Base-by-base conservation (phyloP, 495 filamentous ascomycete species). In the Melanomma pulvis-pyrius region DNA sequence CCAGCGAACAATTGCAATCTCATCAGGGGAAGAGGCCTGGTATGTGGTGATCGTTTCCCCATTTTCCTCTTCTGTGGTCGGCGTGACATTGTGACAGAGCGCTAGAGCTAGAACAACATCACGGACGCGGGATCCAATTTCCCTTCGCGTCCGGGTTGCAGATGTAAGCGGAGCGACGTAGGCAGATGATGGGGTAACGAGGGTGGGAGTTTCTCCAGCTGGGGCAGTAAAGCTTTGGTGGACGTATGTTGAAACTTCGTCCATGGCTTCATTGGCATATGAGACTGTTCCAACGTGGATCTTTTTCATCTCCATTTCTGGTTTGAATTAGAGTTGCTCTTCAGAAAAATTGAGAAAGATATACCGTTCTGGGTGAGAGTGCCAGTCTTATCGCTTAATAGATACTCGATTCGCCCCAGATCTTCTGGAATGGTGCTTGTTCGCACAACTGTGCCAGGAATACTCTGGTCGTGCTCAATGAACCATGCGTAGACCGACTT, bases 391-490 rank as follows among this genome's bases (percentile, higher is more conserved):
- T 99, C 94, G 63, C 90, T 97, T 15, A 99, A 83, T 12, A 99
- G 82, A 72, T 98, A 99, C 77, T 99, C 94, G 46, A 99, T 93
- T 44, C 94, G 83, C 17, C 94, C 94, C 15, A 99, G 80, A 74
- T 99, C 94, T 75, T 99, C 94, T 0, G 94, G 94, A 47, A 99
- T 99, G 1, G 94, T 99, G 71, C 91, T 96, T 6, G 94, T 99
- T 59, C 94, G 84, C 13, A 99, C 94, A 0, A 99, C 90, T 1
- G 96, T 93, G 5, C 88, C 93, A 1, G 89, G 86, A 32, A 99
- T 98, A 48, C 89, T 93, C 34, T 87, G 81, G 74, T 99, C 94
- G 56, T 87, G 81, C 74, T 99, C 91, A 69, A 99, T 99, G 72
- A 96, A 97, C 76, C 88, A 89, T 11, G 93, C 93, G 75, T 98